Evolutionary conservation across 805 yeast species (phyloP).

Genomic region (Starmerella sirachaensis): DNA sequence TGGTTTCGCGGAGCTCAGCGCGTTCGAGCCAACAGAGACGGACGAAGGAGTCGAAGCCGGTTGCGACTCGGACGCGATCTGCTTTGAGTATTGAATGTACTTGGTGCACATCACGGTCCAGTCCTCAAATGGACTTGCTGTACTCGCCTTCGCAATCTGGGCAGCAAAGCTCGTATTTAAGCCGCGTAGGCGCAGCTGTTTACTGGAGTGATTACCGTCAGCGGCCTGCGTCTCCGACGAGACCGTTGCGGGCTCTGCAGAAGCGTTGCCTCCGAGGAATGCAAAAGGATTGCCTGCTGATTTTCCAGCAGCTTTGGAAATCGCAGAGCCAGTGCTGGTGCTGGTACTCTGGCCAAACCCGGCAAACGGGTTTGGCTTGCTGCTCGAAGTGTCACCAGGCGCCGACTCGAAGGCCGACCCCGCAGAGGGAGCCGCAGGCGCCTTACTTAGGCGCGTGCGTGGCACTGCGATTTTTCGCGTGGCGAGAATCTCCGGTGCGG

Average conservation of each 20-base stretch:
- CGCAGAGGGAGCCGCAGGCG: constrained; percentile 6
- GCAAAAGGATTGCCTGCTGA: constrained; percentile 12
- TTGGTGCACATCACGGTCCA: constrained; percentile 20
- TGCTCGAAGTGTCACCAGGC: constrained; percentile 3
- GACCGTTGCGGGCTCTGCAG: constrained; percentile 20
- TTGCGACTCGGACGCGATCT: not conserved
- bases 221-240: not conserved
- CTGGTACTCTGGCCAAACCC: constrained; percentile 2
- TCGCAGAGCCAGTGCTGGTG: constrained; percentile 2
- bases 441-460: constrained; percentile 11
- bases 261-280: not conserved
- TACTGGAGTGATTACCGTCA: not conserved
- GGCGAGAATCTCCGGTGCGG: constrained; percentile 52
- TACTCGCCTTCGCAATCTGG: constrained; percentile 11
- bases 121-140: constrained; percentile 13
- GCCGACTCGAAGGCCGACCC: not conserved
- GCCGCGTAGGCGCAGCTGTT: constrained; percentile 13
- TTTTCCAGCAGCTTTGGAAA: not conserved
- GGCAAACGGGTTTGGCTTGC: constrained; percentile 12
- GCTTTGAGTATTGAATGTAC: constrained; percentile 17
- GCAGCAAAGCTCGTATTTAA: constrained; percentile 19
- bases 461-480: constrained; percentile 52
- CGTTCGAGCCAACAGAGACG: constrained; percentile 1
- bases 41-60: not conserved
- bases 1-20: not conserved